These are phyloP conservation scores for Phytophthora pinifolia DNA, from an alignment of 352 stramenopile genomes.

Conservation along the genomic window DNA sequence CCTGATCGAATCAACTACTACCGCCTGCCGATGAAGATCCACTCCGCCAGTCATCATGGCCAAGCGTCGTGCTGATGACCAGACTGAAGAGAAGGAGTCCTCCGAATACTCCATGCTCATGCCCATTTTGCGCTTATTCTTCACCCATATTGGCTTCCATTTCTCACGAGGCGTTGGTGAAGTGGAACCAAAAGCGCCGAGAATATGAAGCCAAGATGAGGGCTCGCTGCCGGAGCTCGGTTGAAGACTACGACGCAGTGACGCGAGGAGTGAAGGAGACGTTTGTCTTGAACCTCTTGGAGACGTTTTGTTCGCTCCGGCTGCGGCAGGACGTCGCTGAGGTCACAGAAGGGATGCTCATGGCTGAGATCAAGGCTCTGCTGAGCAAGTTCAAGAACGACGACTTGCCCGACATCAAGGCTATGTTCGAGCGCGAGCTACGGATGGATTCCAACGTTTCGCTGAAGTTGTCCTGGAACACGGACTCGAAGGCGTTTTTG, in stretches of 20 bases:
- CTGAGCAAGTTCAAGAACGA: background rate
- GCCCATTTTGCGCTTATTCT: no score
- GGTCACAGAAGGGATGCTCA: background rate
- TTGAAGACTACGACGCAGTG: background rate
- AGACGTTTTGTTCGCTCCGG: background rate
- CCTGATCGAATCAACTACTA: no score
- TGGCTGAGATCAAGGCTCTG: background rate
- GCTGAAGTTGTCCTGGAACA: background rate
- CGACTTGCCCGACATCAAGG: background rate
- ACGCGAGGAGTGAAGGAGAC: background rate
- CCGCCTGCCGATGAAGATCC: no score
- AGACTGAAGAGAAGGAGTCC: no score
- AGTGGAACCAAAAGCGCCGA: no score
- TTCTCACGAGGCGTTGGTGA: no score
- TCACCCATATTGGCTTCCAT: no score
- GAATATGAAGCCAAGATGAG: slow-evolving; percentile 4
- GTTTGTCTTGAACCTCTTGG: background rate
- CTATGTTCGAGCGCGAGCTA: background rate
- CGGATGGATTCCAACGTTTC: background rate
- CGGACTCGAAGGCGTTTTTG: background rate
- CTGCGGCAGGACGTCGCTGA: background rate
- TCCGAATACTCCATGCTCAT: no score
- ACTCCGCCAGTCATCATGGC: no score
- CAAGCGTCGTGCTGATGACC: no score
- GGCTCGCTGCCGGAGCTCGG: background rate